Evolutionary conservation across 805 yeast species (phyloP).

Genomic region (Saccharomycodes ludwigii): DNA sequence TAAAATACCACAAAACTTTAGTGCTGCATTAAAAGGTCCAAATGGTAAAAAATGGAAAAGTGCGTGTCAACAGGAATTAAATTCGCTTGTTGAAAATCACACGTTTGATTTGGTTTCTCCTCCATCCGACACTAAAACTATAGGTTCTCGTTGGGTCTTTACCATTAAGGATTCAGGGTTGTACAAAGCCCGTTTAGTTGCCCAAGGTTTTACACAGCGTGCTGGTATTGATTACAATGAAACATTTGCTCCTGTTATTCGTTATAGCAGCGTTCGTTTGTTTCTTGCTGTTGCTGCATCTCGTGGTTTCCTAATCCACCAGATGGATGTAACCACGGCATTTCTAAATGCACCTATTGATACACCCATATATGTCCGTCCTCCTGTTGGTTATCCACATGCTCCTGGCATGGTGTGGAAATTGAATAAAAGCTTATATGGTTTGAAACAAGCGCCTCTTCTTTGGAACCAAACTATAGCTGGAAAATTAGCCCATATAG

Average conservation of each 20-base stretch:
- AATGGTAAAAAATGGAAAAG: slow-evolving; percentile 4
- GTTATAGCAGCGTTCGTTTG: slow-evolving; percentile 11
- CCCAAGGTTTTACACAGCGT: slow-evolving; percentile 15
- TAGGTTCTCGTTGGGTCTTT: slow-evolving; percentile 13
- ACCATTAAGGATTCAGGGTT: slow-evolving; percentile 7
- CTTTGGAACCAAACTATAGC: slow-evolving; percentile 20
- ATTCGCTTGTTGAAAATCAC: slow-evolving; percentile 3
- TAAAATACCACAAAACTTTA: too few species aligned
- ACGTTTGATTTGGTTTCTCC: slow-evolving; percentile 7
- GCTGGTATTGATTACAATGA: slow-evolving; percentile 17
- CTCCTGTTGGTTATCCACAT: slow-evolving; percentile 2
- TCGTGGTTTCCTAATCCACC: slow-evolving; percentile 6
- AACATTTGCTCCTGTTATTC: slow-evolving; percentile 19
- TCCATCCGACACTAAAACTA: slow-evolving; percentile 5
- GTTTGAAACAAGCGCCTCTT: slow-evolving; percentile 12
- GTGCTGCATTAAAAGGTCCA: too few species aligned
- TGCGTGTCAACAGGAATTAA: slow-evolving; percentile 4
- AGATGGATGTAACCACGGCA: slow-evolving; percentile 15
- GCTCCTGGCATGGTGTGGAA: slow-evolving; percentile 8
- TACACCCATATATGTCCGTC: slow-evolving; percentile 5
- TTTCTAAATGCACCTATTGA: slow-evolving; percentile 9
- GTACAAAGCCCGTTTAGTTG: slow-evolving; percentile 17
- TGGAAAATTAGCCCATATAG: slow-evolving; percentile 16
- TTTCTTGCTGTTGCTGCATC: slow-evolving; percentile 6
- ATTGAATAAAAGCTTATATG: slow-evolving; percentile 8